phyloP scores from a whole-genome alignment of 2,329 filamentous ascomycete species.

The Xenosphaeropsis pyriputrescens region DNA sequence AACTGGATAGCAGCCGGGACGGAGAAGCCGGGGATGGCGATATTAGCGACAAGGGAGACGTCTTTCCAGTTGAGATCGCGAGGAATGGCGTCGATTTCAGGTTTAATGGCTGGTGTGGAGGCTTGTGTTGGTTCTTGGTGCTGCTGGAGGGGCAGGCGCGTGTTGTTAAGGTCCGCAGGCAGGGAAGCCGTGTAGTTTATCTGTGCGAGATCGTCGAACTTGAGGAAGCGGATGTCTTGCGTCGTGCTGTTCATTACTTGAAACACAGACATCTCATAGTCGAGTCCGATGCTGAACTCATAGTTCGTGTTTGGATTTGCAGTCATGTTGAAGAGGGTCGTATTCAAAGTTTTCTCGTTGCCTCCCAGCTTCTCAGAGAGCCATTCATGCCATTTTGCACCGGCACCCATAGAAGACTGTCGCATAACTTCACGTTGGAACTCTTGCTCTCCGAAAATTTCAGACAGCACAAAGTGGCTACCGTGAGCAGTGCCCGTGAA shows the following conservation, averaged over 20 bases:
- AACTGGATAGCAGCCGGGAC: constrained; percentile 4
- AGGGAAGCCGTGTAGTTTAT: constrained; percentile 10
- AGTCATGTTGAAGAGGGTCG: constrained; percentile 2
- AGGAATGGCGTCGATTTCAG: constrained; percentile 5
- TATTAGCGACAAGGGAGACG: constrained; percentile 4
- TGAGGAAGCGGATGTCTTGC: constrained; percentile 8
- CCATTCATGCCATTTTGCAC: constrained; percentile 20
- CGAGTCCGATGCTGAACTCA: constrained; percentile 11
- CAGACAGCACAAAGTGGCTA: constrained; percentile 21
- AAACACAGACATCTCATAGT: constrained; percentile 10
- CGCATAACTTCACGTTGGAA: constrained; percentile 27
- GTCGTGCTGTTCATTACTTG: constrained; percentile 7
- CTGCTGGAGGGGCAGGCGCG: constrained; percentile 4
- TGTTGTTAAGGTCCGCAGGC: constrained; percentile 6
- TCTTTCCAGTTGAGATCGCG: constrained; percentile 3
- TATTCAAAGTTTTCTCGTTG: background rate
- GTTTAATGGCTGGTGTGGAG: constrained; percentile 1
- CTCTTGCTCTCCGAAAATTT: constrained; percentile 37
- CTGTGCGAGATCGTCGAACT: constrained; percentile 19
- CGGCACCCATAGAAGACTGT: constrained; percentile 16
- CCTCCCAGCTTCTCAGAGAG: constrained; percentile 19
- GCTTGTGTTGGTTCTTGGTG: constrained; percentile 1
- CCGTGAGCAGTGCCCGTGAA: constrained; percentile 18
- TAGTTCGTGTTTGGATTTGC: constrained; percentile 4
- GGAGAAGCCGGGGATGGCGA: constrained; percentile 2